Conservation (phyloP, 192 early-diverging fungal species). For the Coemansia sp. region DNA sequence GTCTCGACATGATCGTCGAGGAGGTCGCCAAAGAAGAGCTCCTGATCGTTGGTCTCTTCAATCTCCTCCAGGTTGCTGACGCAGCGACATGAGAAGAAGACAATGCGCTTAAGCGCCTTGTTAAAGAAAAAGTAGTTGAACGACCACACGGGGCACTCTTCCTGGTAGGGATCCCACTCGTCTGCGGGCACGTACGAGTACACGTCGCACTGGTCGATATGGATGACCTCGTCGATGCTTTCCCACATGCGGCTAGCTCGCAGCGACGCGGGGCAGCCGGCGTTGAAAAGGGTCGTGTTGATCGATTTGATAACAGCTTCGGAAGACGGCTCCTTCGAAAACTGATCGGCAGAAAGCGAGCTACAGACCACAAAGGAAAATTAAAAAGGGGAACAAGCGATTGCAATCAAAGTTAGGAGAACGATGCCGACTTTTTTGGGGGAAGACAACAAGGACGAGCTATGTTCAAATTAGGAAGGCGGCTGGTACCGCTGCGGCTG, state of each 20-base stretch:
- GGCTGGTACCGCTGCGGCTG: neutral
- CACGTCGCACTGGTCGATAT: slow-evolving; percentile 83
- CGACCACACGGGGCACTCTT: slow-evolving; percentile 89
- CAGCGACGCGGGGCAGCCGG: slow-evolving; percentile 59
- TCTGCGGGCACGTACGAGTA: slow-evolving; percentile 89
- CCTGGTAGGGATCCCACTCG: slow-evolving; percentile 88
- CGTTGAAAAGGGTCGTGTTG: slow-evolving; percentile 82
- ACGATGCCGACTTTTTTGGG: neutral
- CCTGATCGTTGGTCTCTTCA: slow-evolving; percentile 47
- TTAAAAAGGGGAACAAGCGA: neutral
- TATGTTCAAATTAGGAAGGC: neutral
- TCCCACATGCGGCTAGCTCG: slow-evolving; percentile 76
- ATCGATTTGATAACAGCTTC: slow-evolving; percentile 79
- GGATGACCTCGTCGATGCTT: slow-evolving; percentile 79
- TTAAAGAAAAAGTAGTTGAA: slow-evolving; percentile 99
- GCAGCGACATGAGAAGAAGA: slow-evolving; percentile 89
- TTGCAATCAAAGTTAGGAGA: neutral
- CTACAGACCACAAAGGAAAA: slow-evolving; percentile 22
- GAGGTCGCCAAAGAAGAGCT: slow-evolving; percentile 46
- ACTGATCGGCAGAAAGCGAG: slow-evolving; percentile 56
- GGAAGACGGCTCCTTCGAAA: slow-evolving; percentile 67
- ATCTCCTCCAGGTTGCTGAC: slow-evolving; percentile 71
- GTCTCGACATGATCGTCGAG: slow-evolving; percentile 38
- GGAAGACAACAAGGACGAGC: neutral
- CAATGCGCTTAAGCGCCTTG: slow-evolving; percentile 83